Evolutionary conservation across 2,329 filamentous ascomycete genomes (phyloP).

Genomic region (Orbilia ellipsospora): DNA sequence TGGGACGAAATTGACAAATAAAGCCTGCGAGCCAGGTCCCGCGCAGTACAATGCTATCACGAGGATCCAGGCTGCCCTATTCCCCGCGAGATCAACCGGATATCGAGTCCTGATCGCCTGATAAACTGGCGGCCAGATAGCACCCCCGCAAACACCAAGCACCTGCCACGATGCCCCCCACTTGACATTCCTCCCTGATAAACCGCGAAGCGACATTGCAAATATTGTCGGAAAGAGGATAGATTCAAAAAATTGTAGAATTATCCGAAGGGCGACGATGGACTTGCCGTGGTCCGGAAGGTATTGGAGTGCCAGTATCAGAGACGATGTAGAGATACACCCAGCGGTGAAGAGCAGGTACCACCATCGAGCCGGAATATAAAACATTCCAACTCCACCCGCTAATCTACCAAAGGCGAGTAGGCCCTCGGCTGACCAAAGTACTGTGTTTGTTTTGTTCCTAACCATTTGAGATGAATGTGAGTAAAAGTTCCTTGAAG

Average conservation of each 20-base stretch:
- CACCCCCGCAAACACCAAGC: conserved; percentile 77
- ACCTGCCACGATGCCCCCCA: conserved; percentile 79
- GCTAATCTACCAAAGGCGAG: conserved; percentile 79
- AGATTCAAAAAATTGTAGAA: conserved; percentile 83
- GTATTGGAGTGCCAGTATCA: conserved; percentile 39
- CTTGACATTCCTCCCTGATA: conserved; percentile 78
- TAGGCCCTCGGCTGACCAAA: conserved; percentile 78
- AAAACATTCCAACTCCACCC: conserved; percentile 75
- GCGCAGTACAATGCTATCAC: conserved; percentile 27
- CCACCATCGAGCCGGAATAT: conserved; percentile 74
- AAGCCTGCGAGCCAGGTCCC: conserved; percentile 26
- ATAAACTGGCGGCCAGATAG: conserved; percentile 70
- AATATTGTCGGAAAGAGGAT: conserved; percentile 87
- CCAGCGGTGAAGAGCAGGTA: conserved; percentile 75
- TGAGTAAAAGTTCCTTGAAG: background rate
- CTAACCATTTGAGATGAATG: conserved; percentile 25
- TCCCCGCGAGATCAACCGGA: conserved; percentile 12
- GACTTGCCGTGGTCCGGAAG: conserved; percentile 66
- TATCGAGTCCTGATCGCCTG: conserved; percentile 45
- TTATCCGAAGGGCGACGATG: conserved; percentile 69
- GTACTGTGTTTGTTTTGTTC: conserved; percentile 66
- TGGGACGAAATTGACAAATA: conserved; percentile 45
- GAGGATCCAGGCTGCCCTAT: conserved; percentile 27
- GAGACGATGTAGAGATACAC: conserved; percentile 71
- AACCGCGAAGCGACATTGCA: conserved; percentile 78